phyloP scores from a whole-genome alignment of 148 eudicot genomes.

The Pharnaceum exiguum region DNA sequence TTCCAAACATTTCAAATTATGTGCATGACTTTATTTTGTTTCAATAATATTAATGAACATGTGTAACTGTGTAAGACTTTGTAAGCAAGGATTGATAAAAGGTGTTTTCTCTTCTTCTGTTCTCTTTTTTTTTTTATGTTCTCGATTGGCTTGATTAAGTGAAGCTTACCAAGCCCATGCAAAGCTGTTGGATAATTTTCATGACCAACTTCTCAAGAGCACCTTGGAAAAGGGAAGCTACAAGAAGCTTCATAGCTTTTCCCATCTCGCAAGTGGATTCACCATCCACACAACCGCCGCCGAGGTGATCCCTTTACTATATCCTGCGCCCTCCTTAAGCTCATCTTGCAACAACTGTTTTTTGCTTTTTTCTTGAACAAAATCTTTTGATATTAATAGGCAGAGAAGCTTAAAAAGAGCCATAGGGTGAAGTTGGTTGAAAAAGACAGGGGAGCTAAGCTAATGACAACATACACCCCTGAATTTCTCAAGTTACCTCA shows the following conservation, averaged over 20 bases:
- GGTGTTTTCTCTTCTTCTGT: slow-evolving; percentile 27
- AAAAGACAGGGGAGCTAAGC: slow-evolving; percentile 64
- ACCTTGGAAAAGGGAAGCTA: slow-evolving; percentile 50
- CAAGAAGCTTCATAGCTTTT: slow-evolving; percentile 76
- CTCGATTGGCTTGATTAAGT: slow-evolving; percentile 17
- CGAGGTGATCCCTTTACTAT: slow-evolving; percentile 37
- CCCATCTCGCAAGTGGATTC: slow-evolving; percentile 80
- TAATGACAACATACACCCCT: slow-evolving; percentile 83
- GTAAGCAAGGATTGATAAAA: no score
- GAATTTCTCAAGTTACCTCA: slow-evolving; percentile 52
- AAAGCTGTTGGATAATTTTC: slow-evolving; percentile 49
- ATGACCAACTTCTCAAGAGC: slow-evolving; percentile 53
- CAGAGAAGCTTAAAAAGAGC: slow-evolving; percentile 40
- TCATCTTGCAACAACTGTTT: no score
- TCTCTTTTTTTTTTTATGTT: neutral
- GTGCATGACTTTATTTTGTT: no score
- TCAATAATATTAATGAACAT: no score
- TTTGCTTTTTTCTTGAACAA: neutral
- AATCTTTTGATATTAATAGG: slow-evolving; percentile 20
- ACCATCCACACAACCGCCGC: slow-evolving; percentile 69
- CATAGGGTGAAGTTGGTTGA: slow-evolving; percentile 58
- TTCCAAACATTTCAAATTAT: no score
- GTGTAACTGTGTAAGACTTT: no score
- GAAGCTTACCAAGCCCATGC: slow-evolving; percentile 53
- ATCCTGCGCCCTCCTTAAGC: no score